Conservation (phyloP, 495 filamentous ascomycete genomes). For the Podospora bellae-mahoneyi region DNA sequence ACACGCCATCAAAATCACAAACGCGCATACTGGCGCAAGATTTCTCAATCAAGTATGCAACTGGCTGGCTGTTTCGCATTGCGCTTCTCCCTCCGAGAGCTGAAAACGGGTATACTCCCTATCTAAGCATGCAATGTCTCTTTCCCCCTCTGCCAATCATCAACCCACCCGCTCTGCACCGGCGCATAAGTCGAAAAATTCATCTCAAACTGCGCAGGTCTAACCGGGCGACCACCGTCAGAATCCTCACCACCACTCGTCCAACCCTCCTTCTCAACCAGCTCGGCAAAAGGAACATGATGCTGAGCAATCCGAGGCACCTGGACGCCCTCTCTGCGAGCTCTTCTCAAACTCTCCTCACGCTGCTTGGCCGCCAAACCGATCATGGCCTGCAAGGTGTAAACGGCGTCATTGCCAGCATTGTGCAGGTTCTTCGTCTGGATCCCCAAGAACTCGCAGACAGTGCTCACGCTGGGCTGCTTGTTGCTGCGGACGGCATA, state of each 20-base stretch:
- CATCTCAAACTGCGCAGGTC: not conserved
- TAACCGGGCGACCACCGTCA: conserved; percentile 28
- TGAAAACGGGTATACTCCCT: too few relatives aligned
- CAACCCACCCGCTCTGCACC: not conserved
- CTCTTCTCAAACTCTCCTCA: conserved; percentile 14
- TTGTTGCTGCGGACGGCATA: conserved; percentile 50
- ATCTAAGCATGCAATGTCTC: too few relatives aligned
- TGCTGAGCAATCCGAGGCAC: not conserved
- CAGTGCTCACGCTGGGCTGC: conserved; percentile 50
- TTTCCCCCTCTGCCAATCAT: not conserved
- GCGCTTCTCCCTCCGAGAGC: too few relatives aligned
- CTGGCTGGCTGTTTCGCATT: too few relatives aligned
- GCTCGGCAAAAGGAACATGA: conserved; percentile 19
- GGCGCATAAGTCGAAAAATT: not conserved
- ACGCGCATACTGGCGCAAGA: too few relatives aligned
- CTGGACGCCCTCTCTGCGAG: not conserved
- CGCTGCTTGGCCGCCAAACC: conserved; percentile 54
- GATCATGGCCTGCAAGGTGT: conserved; percentile 74
- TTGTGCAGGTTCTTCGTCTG: conserved; percentile 71
- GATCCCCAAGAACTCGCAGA: conserved; percentile 66
- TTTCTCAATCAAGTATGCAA: too few relatives aligned
- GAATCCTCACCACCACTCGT: conserved; percentile 30
- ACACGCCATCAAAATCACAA: too few relatives aligned
- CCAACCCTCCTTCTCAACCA: conserved; percentile 30
- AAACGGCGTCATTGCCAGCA: conserved; percentile 90